These are phyloP conservation scores for Leersia perrieri DNA, from an alignment of 176 grass and related monocot species.

Conservation along the genomic window DNA sequence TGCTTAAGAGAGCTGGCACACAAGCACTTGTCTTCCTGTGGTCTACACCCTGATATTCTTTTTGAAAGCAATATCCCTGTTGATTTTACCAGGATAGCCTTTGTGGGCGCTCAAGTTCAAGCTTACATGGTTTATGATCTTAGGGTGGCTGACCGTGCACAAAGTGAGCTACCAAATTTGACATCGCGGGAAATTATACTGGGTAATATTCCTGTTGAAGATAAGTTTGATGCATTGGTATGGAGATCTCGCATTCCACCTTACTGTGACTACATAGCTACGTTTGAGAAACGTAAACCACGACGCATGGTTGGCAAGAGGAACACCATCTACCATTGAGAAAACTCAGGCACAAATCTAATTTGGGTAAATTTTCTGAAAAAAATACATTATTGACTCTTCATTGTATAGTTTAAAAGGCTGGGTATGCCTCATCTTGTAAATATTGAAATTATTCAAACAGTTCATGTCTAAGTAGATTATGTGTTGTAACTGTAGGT, in stretches of 20 bases:
- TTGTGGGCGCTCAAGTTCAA: background rate
- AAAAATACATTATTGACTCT: no score
- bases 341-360: background rate
- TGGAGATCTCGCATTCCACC: constrained; percentile 17
- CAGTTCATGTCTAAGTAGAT: background rate
- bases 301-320: background rate
- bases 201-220: background rate
- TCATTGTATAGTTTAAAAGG: background rate
- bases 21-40: background rate
- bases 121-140: constrained; percentile 21
- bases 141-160: background rate
- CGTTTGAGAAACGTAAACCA: background rate
- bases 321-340: background rate
- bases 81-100: background rate
- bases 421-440: background rate
- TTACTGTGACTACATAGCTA: background rate
- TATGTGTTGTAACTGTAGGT: background rate
- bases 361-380: no score
- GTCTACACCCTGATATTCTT: constrained; percentile 3
- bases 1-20: constrained; percentile 1
- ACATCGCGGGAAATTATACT: background rate
- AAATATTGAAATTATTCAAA: background rate
- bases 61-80: background rate
- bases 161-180: background rate
- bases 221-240: constrained; percentile 20